Evolutionary conservation across 495 filamentous ascomycete species (phyloP), one percentile per base, ranked within the genome.

Genomic region (Lepidopterella palustris): DNA sequence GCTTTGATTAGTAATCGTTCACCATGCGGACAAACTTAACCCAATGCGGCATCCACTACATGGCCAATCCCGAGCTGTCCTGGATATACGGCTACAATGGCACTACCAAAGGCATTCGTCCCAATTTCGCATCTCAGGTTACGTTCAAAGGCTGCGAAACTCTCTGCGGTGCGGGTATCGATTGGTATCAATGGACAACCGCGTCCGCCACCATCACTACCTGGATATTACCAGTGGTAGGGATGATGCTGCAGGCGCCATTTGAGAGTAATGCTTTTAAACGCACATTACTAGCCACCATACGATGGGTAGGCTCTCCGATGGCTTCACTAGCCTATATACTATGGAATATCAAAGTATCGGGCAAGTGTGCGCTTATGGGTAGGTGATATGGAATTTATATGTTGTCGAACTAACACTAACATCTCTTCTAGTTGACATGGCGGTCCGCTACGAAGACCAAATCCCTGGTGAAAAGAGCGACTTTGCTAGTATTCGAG

Each of bases 261-360:
- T 79, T 72, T 49, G 77, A 77, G 32, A 78, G 76, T 39, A 79
- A 79, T 49, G 63, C 64, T 13, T 70, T 73, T 45, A 66, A 58
- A 61, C 52, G 63, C 51, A 77, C 74, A 13, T 53, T 74, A 13
- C 61, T 73, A 23, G 68, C 73, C 3, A 62, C 69, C 21, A 63
- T 63, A 20, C 57, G 77, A 32, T 79, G 73, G 67, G 11, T 75
- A 0, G 75, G 77, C 1, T 69, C 59, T 18, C 76, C 74, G 0
- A 76, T 79, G 1, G 64, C 69, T 5, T 68, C 68, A 10, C 61
- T 79, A 10, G 61, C 70, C 3, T 77, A 73, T 45, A 74, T 74
- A 3, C 69, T 79, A 3, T 79, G 77, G 76, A 77, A 79, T 49
- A 78, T 79, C 64, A 73, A 67, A 61, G 67, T 79, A 18, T 76